Conservation (phyloP, 257 asterid genomes). For the Verbascum thapsus region DNA sequence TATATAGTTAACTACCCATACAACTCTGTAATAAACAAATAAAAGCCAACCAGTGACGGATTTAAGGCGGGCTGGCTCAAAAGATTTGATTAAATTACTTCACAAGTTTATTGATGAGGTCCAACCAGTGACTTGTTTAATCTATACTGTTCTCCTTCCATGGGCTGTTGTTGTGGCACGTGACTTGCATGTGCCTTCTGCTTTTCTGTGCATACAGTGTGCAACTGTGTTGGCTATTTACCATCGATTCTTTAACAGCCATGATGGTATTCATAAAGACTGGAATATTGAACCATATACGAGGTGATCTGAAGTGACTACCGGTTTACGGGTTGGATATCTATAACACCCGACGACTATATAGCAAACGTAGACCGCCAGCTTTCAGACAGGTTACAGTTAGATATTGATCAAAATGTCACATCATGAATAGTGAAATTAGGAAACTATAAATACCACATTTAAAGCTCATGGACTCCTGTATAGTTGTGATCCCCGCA, state of each 20-base stretch:
- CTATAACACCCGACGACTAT: too few relatives aligned
- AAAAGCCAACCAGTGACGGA: slow-evolving; percentile 31
- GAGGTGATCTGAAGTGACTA: too few relatives aligned
- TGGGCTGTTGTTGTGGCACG: slow-evolving; percentile 58
- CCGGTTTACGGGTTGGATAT: too few relatives aligned
- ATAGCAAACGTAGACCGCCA: too few relatives aligned
- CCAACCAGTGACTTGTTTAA: slow-evolving; percentile 39
- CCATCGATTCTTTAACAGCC: slow-evolving; percentile 34
- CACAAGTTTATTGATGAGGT: slow-evolving; percentile 23
- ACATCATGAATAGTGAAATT: too few relatives aligned
- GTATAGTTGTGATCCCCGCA: too few relatives aligned
- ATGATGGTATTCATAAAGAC: slow-evolving; percentile 9
- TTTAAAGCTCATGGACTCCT: too few relatives aligned
- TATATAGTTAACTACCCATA: not conserved
- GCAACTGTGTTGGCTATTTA: slow-evolving; percentile 54
- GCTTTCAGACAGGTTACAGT: too few relatives aligned
- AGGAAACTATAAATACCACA: too few relatives aligned
- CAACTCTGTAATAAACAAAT: not conserved
- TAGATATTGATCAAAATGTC: too few relatives aligned
- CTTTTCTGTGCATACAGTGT: slow-evolving; percentile 52
- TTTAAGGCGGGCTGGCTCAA: slow-evolving; percentile 26
- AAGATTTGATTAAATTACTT: slow-evolving; percentile 28
- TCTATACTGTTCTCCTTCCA: slow-evolving; percentile 47
- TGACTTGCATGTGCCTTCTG: slow-evolving; percentile 42
- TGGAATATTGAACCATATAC: slow-evolving; percentile 11